These are phyloP conservation scores for Elsinoe fawcettii DNA, from an alignment of 2,329 filamentous ascomycete species.

Conservation along the genomic window DNA sequence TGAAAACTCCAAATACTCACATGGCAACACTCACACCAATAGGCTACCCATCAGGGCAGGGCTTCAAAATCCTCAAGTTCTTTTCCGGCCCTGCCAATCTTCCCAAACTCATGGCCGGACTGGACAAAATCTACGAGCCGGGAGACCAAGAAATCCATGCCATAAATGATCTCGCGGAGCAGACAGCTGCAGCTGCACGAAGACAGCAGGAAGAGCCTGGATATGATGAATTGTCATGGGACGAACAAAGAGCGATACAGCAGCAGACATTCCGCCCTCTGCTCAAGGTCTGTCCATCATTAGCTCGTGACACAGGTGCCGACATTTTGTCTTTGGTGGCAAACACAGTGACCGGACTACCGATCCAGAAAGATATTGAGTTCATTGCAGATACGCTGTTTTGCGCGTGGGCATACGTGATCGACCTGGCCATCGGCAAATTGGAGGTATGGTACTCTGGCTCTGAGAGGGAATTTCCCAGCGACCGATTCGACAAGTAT, in stretches of 20 bases:
- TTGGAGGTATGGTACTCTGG: constrained; percentile 16
- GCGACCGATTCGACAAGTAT: neutral
- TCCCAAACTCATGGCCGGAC: constrained; percentile 20
- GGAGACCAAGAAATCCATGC: constrained; percentile 15
- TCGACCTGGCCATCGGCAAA: constrained; percentile 22
- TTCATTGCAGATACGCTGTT: constrained; percentile 22
- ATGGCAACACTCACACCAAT: neutral
- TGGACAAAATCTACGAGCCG: constrained; percentile 20
- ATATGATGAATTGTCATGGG: neutral
- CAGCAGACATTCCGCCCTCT: neutral
- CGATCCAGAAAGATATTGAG: constrained; percentile 17
- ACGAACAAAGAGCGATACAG: neutral
- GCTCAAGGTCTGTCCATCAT: neutral
- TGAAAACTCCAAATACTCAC: neutral
- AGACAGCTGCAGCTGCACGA: neutral
- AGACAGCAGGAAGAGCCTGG: neutral
- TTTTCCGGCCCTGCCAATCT: constrained; percentile 22
- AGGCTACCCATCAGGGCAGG: constrained; percentile 24
- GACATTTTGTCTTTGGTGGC: neutral
- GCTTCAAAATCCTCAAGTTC: constrained; percentile 22
- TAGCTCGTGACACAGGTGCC: constrained; percentile 15
- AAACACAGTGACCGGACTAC: neutral
- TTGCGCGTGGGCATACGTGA: constrained; percentile 26
- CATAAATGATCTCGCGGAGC: constrained; percentile 2
- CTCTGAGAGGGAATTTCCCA: neutral